Evolutionary conservation across 805 yeast species (phyloP), one percentile per base, ranked within the genome.

Genomic region (Saccharomycopsis sp.): DNA sequence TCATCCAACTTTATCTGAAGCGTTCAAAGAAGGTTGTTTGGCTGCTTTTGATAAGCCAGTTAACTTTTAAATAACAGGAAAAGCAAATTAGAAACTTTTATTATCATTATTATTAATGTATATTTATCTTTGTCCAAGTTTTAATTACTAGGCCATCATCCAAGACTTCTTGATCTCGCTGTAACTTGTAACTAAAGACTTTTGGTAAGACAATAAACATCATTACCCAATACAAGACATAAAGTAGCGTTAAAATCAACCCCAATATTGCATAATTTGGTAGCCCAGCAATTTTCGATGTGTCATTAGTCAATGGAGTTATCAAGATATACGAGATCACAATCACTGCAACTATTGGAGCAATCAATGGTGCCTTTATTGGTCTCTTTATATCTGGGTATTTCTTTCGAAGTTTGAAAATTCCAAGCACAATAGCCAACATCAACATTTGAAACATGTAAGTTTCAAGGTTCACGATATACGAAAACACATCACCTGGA

Each of bases 1-100:
- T 48, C 99, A 93, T 70, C 99, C 99, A 65, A 93, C 99, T 29
- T 74, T 93, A 56, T 75, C 96, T 22, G 99, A 93, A 75, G 97
- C 97, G 17, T 85, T 90, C 77, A 90, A 90, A 73, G 98, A 93
- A 74, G 97, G 96, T 57, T 95, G 95, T 56, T 72, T 87, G 74
- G 84, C 94, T 52, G 84, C 96, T 43, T 88, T 79, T 64, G 90
- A 75, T 62, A 87, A 89, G 73, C 86, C 97, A 62, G 77, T 90
- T 67, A 89, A 90, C 78, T 82, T 79, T 56, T 85, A 77, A 61
- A 14, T 20, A 27, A 26, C 13, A 26, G 13, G 13, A 26, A 9
- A 26, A 26, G 13, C 29, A 26, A 26, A 26, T 26, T 9, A 9
- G 29, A 26, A 26, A 26, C 29, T 26, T 26, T 8, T 26, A 26